Evolutionary conservation across 2,329 filamentous ascomycete species (phyloP).

Genomic region (Hymenotorrendiella dingleyae): DNA sequence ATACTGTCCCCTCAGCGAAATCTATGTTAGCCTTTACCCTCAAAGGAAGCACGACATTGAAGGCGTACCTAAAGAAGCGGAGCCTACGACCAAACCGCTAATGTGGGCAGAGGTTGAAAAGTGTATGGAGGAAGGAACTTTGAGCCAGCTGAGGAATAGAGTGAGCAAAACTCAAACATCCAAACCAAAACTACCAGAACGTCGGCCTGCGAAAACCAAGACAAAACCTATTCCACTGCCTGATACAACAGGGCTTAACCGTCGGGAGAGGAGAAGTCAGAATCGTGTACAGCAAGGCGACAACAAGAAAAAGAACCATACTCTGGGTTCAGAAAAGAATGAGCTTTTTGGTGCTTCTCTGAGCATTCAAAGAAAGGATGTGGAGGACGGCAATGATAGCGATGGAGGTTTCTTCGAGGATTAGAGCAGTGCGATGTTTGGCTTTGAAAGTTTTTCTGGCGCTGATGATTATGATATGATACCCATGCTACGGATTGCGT

Average conservation of each 20-base stretch:
- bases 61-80: constrained; percentile 26
- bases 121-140: constrained; percentile 50
- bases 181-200: constrained; percentile 12
- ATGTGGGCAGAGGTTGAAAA: constrained; percentile 65
- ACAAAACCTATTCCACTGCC: constrained; percentile 8
- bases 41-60: constrained; percentile 34
- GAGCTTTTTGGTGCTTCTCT: constrained; percentile 25
- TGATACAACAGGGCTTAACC: constrained; percentile 27
- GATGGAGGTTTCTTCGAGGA: constrained; percentile 55
- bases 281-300: constrained; percentile 10
- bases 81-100: constrained; percentile 35
- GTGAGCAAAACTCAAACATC: constrained; percentile 7
- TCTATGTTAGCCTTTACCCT: constrained; percentile 62
- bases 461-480: constrained; percentile 14
- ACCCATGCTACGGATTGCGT: constrained; percentile 5
- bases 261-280: constrained; percentile 27
- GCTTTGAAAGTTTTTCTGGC: neutral
- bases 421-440: constrained; percentile 5
- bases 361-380: constrained; percentile 13
- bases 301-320: constrained; percentile 23
- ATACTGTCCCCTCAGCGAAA: constrained; percentile 64
- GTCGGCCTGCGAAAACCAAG: constrained; percentile 16
- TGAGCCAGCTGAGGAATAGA: constrained; percentile 26
- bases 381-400: constrained; percentile 40
- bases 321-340: constrained; percentile 24